Conservation (phyloP, 208 protist species). For the Naegleria fowleri region DNA sequence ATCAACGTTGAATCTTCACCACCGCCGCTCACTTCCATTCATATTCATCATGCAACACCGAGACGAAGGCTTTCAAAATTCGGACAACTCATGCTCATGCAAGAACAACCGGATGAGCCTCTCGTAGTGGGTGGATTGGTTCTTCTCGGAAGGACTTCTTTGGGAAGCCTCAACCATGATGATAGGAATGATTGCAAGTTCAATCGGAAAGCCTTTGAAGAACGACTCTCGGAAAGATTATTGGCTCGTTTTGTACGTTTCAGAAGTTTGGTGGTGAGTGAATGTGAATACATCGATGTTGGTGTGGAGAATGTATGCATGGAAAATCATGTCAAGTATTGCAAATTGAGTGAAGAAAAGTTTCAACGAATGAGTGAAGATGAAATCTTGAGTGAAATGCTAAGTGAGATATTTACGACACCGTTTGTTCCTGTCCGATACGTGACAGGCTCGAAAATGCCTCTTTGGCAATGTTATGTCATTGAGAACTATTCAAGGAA, state of each 20-base stretch:
- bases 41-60: too few relatives aligned
- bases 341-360: not conserved
- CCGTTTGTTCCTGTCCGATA: not conserved
- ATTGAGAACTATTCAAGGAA: not conserved
- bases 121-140: not conserved
- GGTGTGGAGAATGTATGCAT: not conserved
- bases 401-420: not conserved
- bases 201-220: not conserved
- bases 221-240: not conserved
- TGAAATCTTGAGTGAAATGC: not conserved
- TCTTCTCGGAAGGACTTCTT: not conserved
- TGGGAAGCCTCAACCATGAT: too few relatives aligned
- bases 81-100: not conserved
- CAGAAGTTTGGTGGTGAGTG: not conserved
- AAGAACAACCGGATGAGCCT: not conserved
- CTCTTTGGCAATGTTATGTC: not conserved
- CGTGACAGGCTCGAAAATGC: not conserved
- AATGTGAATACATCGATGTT: not conserved
- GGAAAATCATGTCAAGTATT: not conserved
- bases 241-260: not conserved
- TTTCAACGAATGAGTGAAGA: not conserved
- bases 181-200: not conserved
- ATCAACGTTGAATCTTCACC: too few relatives aligned
- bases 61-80: too few relatives aligned
- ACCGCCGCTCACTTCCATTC: too few relatives aligned